Evolutionary conservation across 371 early-diverging fungal genomes (phyloP), one percentile per base, ranked within the genome.

Genomic region (Actinomucor elegans): DNA sequence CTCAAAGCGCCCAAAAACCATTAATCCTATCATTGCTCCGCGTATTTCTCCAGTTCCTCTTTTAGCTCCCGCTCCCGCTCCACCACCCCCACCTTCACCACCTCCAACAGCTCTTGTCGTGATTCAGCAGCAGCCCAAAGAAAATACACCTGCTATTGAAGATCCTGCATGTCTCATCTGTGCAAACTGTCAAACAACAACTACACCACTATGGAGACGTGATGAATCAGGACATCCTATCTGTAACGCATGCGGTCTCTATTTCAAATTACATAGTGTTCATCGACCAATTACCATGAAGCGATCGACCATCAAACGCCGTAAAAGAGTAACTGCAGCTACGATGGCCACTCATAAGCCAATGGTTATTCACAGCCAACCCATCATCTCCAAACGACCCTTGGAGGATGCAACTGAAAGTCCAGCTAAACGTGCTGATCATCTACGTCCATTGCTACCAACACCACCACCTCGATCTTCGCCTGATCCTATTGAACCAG

Each of bases 171-270:
- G 59, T 20, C 67, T 79, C 17, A 53, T 60, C 14, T 93, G 93
- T 63, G 71, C 75, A 33, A 91, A 93, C 64, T 93, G 93, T 67
- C 59, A 65, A 14, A 87, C 89, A 0, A 82, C 81, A 9, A 80
- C 75, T n/a, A 93, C 94, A 3, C 92, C 92, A 9, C 76, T 90
- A 14, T 94, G 94, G 94, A 67, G 94, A 35, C 71, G 91, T 50
- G 83, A 84, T 54, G 79, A 74, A 47, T 67, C 80, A 27, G 88
- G 87, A 6, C 75, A 85, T 26, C 66, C 77, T 17, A 77, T 90
- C 32, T 92, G 92, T 73, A 92, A 91, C 64, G 91, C 91, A 0
- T 92, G 92, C 62, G 91, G 91, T 29, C 73, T 93, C 28, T 92
- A 92, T 57, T 85, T 78, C 53, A 86, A 85, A 54, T 65, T 89